These are phyloP conservation scores for Manihot esculenta DNA, from an alignment of 441 rosid genomes.

Conservation along the genomic window DNA sequence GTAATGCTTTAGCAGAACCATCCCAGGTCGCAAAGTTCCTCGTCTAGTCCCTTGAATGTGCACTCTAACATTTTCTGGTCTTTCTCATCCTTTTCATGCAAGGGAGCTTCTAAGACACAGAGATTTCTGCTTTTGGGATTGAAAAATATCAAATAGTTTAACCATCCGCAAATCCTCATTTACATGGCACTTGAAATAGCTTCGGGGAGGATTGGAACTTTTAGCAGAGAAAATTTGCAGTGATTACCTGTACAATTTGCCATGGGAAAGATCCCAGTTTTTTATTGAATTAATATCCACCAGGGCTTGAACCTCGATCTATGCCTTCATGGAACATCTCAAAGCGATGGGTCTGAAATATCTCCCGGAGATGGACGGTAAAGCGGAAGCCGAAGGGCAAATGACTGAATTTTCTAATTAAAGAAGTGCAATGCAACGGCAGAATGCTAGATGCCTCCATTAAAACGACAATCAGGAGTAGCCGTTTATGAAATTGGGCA, in stretches of 20 bases:
- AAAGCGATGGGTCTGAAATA: too few species aligned
- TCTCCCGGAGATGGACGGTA: too few species aligned
- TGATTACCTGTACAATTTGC: slow-evolving; percentile 10
- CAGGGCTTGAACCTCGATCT: background rate
- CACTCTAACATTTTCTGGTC: background rate
- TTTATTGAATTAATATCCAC: background rate
- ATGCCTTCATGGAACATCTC: too few species aligned
- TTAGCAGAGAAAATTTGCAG: background rate
- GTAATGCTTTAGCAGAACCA: slow-evolving; percentile 51
- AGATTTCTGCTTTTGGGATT: slow-evolving; percentile 3
- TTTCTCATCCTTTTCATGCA: slow-evolving; percentile 1
- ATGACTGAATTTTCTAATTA: background rate
- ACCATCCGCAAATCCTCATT: slow-evolving; percentile 5
- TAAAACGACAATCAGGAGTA: too few species aligned
- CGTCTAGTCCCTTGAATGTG: background rate
- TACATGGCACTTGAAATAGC: background rate
- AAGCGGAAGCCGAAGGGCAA: too few species aligned
- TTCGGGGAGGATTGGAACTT: slow-evolving; percentile 8
- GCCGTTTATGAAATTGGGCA: too few species aligned
- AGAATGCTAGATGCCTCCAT: too few species aligned
- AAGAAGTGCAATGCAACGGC: background rate
- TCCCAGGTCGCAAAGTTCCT: slow-evolving; percentile 49
- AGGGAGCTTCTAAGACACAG: background rate
- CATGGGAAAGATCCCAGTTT: background rate
- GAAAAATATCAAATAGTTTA: slow-evolving; percentile 45